A percentile compares a stretch with the other conserved stretches of the same genome.
These are phyloP conservation scores for Cantharellus cinnabarinus DNA, from an alignment of 768 basidiomycete species.

Conservation along the genomic window DNA sequence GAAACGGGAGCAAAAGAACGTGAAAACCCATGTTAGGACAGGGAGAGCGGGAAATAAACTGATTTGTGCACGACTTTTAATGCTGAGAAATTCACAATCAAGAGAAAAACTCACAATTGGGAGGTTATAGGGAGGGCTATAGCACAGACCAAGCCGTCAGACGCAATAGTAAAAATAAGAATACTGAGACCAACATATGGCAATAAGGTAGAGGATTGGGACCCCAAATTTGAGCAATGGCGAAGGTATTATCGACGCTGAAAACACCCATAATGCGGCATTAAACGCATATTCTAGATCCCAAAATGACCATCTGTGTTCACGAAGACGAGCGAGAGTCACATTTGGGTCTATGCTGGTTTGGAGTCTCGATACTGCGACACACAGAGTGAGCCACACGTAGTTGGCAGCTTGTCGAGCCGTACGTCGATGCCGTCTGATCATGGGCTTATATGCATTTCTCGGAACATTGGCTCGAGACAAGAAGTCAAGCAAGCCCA, in stretches of 20 bases:
- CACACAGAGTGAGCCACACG: background rate
- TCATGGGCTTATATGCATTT: too few relatives aligned
- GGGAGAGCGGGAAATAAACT: conserved; percentile 46
- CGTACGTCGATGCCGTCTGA: too few relatives aligned
- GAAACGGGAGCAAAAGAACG: conserved; percentile 72
- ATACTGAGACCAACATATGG: conserved; percentile 20
- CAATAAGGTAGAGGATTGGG: conserved; percentile 45
- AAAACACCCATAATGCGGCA: conserved; percentile 39
- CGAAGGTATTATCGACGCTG: conserved; percentile 49
- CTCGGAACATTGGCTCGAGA: too few relatives aligned
- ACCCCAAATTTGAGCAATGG: conserved; percentile 62
- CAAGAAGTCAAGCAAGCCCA: too few relatives aligned
- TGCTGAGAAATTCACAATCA: background rate
- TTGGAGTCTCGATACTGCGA: conserved; percentile 25
- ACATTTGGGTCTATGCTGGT: conserved; percentile 52
- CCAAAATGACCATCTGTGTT: conserved; percentile 32
- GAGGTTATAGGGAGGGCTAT: conserved; percentile 32
- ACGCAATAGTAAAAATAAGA: background rate
- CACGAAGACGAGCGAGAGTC: conserved; percentile 37
- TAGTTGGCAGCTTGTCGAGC: background rate
- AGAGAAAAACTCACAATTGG: conserved; percentile 35
- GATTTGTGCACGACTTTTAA: background rate
- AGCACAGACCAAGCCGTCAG: conserved; percentile 20
- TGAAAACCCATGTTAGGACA: conserved; percentile 66
- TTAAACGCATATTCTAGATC: conserved; percentile 51